These are phyloP conservation scores for Citrullus amarus DNA, from an alignment of 306 rosid species.

Conservation along the genomic window DNA sequence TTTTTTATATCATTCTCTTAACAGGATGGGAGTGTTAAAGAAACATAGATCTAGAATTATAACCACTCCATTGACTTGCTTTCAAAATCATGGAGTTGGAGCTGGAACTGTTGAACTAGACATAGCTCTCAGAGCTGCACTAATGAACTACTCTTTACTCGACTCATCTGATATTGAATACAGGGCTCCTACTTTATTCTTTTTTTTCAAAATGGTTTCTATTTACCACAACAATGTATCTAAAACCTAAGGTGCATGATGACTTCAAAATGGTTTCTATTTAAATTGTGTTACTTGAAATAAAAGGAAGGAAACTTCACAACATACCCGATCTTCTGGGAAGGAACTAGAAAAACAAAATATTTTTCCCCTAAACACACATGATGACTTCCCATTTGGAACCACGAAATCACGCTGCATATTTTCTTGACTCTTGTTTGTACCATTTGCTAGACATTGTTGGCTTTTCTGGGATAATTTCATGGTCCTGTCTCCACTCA, in stretches of 20 bases:
- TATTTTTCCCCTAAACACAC: constrained; percentile 46
- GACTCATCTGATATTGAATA: background rate
- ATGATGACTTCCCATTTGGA: constrained; percentile 35
- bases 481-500: constrained; percentile 20
- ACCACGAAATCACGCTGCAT: constrained; percentile 25
- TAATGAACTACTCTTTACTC: background rate
- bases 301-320: constrained; percentile 5
- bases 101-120: background rate
- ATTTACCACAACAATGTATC: background rate
- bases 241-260: background rate
- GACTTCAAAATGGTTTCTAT: too few species aligned
- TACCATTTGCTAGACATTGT: constrained; percentile 24
- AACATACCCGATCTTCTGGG: constrained; percentile 73
- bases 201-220: background rate
- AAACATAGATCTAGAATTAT: background rate
- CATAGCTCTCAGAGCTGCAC: background rate
- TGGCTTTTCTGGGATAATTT: constrained; percentile 27
- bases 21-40: background rate
- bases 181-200: background rate
- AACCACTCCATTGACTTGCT: background rate
- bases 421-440: constrained; percentile 18
- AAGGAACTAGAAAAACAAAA: constrained; percentile 64
- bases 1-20: background rate
- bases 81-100: constrained; percentile 2
- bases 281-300: background rate